Base-by-base conservation (phyloP, 2,329 filamentous ascomycete species). In the Epichloe uncinata region DNA sequence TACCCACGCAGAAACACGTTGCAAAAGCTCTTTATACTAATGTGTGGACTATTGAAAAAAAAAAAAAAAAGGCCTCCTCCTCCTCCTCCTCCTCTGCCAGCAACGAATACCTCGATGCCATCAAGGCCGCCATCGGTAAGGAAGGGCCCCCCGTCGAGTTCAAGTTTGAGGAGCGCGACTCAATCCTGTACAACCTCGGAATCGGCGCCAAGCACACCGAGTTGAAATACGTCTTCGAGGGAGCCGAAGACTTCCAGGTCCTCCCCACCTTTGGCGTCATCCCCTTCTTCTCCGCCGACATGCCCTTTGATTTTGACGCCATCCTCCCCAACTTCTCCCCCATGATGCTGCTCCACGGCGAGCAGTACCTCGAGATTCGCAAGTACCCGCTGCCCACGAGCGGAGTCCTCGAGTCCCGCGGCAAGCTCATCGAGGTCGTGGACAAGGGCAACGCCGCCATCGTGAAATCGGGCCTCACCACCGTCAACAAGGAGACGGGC, bases 281-380 rank as follows among this genome's bases (percentile, higher is more conserved):
- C 60, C 93, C 93, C n/a, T 85, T 83, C 60, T 96, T 97, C 73
- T 85, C 85, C 70, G 84, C 88, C 53, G 77, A 85, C 57, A 73
- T 82, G 53, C 87, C 91, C 30, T 97, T 85, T 73, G 81, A 75
- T 67, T 77, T 93, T 60, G 79, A 82, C 62, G 81, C 90, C 51
- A 78, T 98, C 54, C 85, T 97, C 30, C 89, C 90, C 66, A 95
- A 97, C 76, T 98, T 96, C 75, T 88, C 81, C 91, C 20, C 90
- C 54, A 96, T 95, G 88, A 96, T 96, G 89, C 81, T 98, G 47
- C 84, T 98, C 20, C 93, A 98, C 72, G 93, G 93, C 64, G 93
- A 98, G 75, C 93, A 98, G 69, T 98, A 90, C 72, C 87, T 98
- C 56, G 93, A 98, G 71, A 79, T 98, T 62, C 82, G 84, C 64